Evolutionary conservation across 805 yeast species (phyloP).

Genomic region (Saccharomycopsis capsularis): DNA sequence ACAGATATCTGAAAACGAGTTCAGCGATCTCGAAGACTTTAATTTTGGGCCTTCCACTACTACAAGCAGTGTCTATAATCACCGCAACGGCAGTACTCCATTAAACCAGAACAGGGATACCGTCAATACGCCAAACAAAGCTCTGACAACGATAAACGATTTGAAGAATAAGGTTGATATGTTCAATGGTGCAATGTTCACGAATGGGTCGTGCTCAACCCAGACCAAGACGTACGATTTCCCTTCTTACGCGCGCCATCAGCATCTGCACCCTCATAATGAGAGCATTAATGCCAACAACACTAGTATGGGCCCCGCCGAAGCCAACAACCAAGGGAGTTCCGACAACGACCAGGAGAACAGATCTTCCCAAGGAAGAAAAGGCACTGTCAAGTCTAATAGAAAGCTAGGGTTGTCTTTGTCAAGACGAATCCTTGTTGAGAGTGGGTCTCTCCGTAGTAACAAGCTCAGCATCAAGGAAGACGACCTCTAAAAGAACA

Average conservation of each 20-base stretch:
- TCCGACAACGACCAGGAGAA: background rate
- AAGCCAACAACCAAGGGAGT: background rate
- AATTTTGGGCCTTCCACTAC: background rate
- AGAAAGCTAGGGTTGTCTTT: conserved; percentile 6
- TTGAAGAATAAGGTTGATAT: background rate
- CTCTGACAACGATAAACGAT: background rate
- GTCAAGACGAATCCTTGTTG: conserved; percentile 9
- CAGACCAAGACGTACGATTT: background rate
- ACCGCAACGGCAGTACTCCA: background rate
- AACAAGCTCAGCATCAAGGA: too few relatives aligned
- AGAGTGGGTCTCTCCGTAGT: too few relatives aligned
- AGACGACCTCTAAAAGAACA: too few relatives aligned
- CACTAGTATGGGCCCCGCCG: too few relatives aligned
- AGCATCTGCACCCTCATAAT: background rate
- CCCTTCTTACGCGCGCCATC: background rate
- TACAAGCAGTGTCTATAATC: background rate
- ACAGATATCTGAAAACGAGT: conserved; percentile 11
- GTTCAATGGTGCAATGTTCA: background rate
- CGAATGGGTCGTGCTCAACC: background rate
- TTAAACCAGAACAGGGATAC: background rate
- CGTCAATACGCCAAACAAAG: background rate
- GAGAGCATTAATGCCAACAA: too few relatives aligned
- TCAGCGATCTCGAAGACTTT: conserved; percentile 1
- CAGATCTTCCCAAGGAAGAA: too few relatives aligned
- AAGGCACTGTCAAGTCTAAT: background rate